Base-by-base conservation (phyloP, 208 protist species). In the Leishmania tarentolae region DNA sequence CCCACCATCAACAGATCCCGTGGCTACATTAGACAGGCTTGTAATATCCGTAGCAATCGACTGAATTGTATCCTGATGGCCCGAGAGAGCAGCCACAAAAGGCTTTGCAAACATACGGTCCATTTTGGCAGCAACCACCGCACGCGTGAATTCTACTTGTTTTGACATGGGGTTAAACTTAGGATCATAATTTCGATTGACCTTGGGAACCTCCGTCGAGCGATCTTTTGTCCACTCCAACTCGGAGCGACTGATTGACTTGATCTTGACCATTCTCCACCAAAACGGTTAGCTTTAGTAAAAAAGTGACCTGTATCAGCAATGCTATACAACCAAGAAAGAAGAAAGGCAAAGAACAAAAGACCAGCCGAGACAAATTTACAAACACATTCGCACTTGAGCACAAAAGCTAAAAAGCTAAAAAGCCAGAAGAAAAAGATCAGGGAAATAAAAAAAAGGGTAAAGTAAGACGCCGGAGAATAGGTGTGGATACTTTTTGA, bases 21-120 rank as follows among this genome's bases (percentile, higher is more conserved):
- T 97, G 8, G 95, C 92, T 4, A 98, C 83, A 9, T 87, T 93
- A 24, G 94, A 95, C 15, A 99, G 87, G 78, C 76, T 96, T 1
- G 90, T 97, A 59, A 92, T 93, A 84, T 98, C 95, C 40, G 92
- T 91, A 50, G 95, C 97, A 72, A 99, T 92, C 63, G 87, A 95
- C 59, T 95, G 94, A 86, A 99, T 98, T 8, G 94, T 97, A 79
- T 99, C 97, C 17, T 95, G 82, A 79, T 99, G 98, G 4, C 96
- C 97, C 53, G 86, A 76, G 11, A 99, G 83, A 3, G 96, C 91
- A 15, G 88, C 93, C 17, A 99, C 85, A 90, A 99, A 99, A 42
- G 98, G 98, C 83, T 99, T 99, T 13, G 98, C 97, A 88, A 99
- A 99, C 89, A 99, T 96, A 37, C 96, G 92, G 84, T 99, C 98